A percentile compares a stretch with the other conserved stretches of the same genome.
These are phyloP conservation scores for Fragilaria radians DNA, from an alignment of 108 stramenopile species.

Conservation along the genomic window DNA sequence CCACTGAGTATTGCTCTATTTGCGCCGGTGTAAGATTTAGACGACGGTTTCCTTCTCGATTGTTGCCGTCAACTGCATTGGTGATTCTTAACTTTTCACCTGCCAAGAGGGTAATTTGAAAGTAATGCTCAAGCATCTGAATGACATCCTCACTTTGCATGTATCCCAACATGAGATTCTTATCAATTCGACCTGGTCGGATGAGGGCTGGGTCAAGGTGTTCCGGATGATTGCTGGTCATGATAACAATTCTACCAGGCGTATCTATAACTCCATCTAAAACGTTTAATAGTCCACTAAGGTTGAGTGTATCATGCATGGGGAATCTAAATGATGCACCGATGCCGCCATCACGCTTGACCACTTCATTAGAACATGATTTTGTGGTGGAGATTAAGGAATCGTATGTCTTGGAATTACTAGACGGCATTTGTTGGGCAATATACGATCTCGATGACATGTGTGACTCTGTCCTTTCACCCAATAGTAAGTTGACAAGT, in stretches of 20 bases:
- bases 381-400: background rate
- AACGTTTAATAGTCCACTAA: conserved; percentile 67
- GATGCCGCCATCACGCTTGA: background rate
- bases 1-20: conserved; percentile 36
- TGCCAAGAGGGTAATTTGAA: conserved; percentile 17
- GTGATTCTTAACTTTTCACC: conserved; percentile 10
- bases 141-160: conserved; percentile 31
- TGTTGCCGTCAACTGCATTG: conserved; percentile 5
- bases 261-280: conserved; percentile 81
- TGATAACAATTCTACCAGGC: conserved; percentile 69
- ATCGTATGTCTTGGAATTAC: background rate
- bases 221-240: conserved; percentile 83
- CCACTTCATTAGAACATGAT: background rate
- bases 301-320: conserved; percentile 36
- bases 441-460: background rate
- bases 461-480: background rate
- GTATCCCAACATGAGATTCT: conserved; percentile 53
- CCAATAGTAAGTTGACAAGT: conserved; percentile 33
- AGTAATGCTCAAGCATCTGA: conserved; percentile 66
- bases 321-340: conserved; percentile 13
- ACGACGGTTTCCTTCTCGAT: background rate
- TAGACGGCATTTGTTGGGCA: background rate
- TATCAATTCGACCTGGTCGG: conserved; percentile 75
- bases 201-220: conserved; percentile 74
- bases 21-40: conserved; percentile 39